Evolutionary conservation across 768 basidiomycete species (phyloP), one percentile per base, ranked within the genome.

Genomic region (Kwoniella sp.): DNA sequence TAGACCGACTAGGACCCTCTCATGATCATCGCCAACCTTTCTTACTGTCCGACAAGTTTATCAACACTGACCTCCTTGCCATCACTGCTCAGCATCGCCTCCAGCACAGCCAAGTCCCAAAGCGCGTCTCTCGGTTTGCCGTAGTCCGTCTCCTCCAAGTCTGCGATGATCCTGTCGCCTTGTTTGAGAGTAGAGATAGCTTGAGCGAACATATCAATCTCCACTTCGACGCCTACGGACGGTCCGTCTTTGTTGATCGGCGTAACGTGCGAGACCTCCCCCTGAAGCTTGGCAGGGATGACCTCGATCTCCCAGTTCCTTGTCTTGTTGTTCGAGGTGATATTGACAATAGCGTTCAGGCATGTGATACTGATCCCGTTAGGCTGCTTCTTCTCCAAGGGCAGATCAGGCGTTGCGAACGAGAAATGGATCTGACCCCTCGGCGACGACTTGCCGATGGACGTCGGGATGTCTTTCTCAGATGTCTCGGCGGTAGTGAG

Each of bases 61-160:
- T 70, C 72, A 63, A 92, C 80, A 78, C 89, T 86, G 2, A 92
- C 83, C 38, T 85, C 76, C 63, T 82, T 72, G 5, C 90, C 90
- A 22, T 85, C 81, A 70, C 88, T 89, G 38, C 85, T 87, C 82
- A 93, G 81, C 29, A 86, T 86, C 28, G 89, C 91, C 82, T 94
- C 84, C 65, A 94, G 88, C 72, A 92, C 83, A 28, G 89, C 90
- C 29, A 93, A 87, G 76, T 93, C 92, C 67, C 82, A 82, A 67
- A 94, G 79, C 30, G 90, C 87, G 20, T 82, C 86, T 37, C 83
- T 77, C 28, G 89, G 88, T 67, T 86, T 84, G 15, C 89, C 90
- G 22, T 64, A 67, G 67, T 86, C 86, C 30, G 85, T 83, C 53
- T 71, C 67, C 58, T 83, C 83, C 7, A 86, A 86, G 34, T 76